Evolutionary conservation across 371 early-diverging fungal species (phyloP).

Genomic region (Dichotomocladium elegans): DNA sequence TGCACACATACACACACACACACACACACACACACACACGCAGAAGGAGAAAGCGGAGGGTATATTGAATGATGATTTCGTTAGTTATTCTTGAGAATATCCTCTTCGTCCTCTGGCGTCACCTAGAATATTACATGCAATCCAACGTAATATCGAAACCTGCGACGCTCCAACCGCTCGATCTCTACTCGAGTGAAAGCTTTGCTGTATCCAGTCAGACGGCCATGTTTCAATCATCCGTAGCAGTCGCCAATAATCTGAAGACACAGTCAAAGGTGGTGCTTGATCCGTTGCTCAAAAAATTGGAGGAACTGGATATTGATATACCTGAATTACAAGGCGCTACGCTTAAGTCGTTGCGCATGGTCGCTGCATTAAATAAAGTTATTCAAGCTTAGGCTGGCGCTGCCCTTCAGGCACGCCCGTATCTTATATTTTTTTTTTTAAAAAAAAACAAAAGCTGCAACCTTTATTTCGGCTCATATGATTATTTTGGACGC

Average conservation of each 20-base stretch:
- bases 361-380: constrained; percentile 1
- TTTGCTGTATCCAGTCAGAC: constrained; percentile 17
- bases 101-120: constrained; percentile 29
- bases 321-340: constrained; percentile 9
- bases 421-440: no score
- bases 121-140: constrained; percentile 29
- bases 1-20: no score
- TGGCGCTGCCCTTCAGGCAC: background rate
- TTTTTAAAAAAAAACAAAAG: no score
- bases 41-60: no score
- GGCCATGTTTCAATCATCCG: constrained; percentile 25
- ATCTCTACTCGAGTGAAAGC: constrained; percentile 20
- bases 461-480: no score
- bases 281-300: constrained; percentile 20
- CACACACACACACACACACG: no score
- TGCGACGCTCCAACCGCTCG: background rate
- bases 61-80: no score
- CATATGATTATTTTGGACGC: background rate
- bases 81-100: constrained; percentile 23
- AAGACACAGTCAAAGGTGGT: constrained; percentile 9
- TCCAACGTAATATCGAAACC: background rate
- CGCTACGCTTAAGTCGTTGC: background rate
- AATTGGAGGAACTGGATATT: constrained; percentile 14
- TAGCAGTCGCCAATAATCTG: constrained; percentile 9
- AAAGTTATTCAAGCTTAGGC: background rate